Conservation (phyloP, 2,329 filamentous ascomycete genomes). For the Truncatella angustata region DNA sequence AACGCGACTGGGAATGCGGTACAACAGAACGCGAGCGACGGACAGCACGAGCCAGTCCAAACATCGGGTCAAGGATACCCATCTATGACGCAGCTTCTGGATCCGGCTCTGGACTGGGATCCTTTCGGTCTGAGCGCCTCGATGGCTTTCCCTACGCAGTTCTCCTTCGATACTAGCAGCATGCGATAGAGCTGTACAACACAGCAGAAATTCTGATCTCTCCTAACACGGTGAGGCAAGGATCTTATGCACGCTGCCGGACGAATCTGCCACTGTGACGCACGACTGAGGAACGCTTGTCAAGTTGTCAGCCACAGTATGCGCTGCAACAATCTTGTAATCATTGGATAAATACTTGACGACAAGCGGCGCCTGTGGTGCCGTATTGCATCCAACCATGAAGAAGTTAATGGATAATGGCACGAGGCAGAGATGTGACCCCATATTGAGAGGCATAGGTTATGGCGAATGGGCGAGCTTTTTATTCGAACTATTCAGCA, state of each 20-base stretch:
- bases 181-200: constrained; percentile 37
- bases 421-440: background rate
- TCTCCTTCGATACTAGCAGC: constrained; percentile 67
- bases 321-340: too few species aligned
- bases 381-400: too few species aligned
- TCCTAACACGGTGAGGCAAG: too few species aligned
- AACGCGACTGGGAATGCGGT: constrained; percentile 36
- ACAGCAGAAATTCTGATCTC: too few species aligned
- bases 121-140: constrained; percentile 90
- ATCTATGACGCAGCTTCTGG: constrained; percentile 61
- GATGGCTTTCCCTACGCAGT: constrained; percentile 90
- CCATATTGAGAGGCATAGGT: background rate
- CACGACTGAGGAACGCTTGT: too few species aligned
- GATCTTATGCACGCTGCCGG: too few species aligned
- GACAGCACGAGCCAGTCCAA: constrained; percentile 26
- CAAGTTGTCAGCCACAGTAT: too few species aligned
- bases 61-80: constrained; percentile 50
- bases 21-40: constrained; percentile 33
- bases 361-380: too few species aligned
- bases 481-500: background rate
- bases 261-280: too few species aligned
- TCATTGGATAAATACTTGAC: too few species aligned
- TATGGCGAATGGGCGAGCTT: background rate
- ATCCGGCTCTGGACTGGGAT: constrained; percentile 87
- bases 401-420: too few species aligned